A percentile compares a stretch with the other conserved stretches of the same genome.
Conservation (phyloP, 306 rosid genomes). For the Ormosia emarginata region DNA sequence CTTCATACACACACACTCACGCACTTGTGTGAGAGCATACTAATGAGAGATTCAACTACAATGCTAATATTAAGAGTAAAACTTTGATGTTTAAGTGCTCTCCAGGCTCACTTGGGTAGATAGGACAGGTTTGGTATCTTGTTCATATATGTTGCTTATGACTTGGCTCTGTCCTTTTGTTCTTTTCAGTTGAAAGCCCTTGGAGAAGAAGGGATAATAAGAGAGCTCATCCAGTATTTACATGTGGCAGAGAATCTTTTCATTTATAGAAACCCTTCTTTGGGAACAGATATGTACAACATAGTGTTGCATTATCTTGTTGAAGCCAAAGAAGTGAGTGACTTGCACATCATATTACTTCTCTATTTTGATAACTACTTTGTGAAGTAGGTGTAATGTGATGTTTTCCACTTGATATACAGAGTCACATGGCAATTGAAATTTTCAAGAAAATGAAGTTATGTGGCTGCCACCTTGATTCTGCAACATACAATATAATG, state of each 20-base stretch:
- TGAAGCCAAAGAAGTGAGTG: conserved; percentile 61
- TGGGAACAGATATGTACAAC: conserved; percentile 56
- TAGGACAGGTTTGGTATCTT: conserved; percentile 5
- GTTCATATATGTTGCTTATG: background rate
- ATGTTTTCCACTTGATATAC: conserved; percentile 41
- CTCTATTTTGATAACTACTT: conserved; percentile 22
- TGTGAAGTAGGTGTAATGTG: conserved; percentile 17
- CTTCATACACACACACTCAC: background rate
- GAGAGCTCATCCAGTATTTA: conserved; percentile 62
- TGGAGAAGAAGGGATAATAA: conserved; percentile 79
- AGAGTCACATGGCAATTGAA: conserved; percentile 59
- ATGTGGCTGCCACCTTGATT: conserved; percentile 50
- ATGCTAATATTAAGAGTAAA: background rate
- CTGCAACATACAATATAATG: conserved; percentile 70
- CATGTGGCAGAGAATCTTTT: conserved; percentile 68
- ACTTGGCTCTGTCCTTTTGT: conserved; percentile 5
- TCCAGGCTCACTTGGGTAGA: background rate
- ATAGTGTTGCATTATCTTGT: conserved; percentile 64
- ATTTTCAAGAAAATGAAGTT: conserved; percentile 69
- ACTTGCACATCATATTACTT: conserved; percentile 18
- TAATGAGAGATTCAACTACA: background rate
- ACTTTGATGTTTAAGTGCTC: background rate
- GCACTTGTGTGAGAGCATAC: background rate
- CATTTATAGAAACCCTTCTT: conserved; percentile 36
- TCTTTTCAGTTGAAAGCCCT: conserved; percentile 67